phyloP scores from a whole-genome alignment of 805 yeast genomes.

The Komagataella mondaviorum region DNA sequence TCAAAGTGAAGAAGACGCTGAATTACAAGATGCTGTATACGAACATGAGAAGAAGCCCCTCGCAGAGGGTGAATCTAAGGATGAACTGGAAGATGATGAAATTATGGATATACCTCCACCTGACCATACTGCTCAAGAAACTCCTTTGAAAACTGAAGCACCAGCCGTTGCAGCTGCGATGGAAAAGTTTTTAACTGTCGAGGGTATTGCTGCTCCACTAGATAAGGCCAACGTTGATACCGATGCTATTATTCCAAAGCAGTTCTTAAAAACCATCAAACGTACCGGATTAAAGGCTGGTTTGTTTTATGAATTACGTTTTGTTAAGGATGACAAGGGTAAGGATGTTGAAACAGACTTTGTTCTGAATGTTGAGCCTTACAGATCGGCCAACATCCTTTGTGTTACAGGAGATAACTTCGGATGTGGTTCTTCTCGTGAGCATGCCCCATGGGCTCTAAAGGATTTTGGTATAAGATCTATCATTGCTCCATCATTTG shows the following conservation, averaged over 20 bases:
- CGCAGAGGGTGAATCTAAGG: constrained; percentile 38
- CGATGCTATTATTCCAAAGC: constrained; percentile 97
- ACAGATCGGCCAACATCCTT: constrained; percentile 64
- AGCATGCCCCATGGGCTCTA: constrained; percentile 99
- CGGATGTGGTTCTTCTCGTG: constrained; percentile 99
- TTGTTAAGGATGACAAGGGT: constrained; percentile 49
- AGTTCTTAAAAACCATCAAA: constrained; percentile 93
- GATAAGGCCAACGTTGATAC: constrained; percentile 95
- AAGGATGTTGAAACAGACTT: constrained; percentile 80
- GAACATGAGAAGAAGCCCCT: constrained; percentile 57
- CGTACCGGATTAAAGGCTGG: constrained; percentile 88
- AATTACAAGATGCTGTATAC: constrained; percentile 55
- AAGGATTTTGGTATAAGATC: constrained; percentile 95
- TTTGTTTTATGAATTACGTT: constrained; percentile 84
- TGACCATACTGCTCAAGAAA: constrained; percentile 24
- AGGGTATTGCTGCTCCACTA: constrained; percentile 87
- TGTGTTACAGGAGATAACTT: constrained; percentile 94
- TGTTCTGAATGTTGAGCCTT: constrained; percentile 76
- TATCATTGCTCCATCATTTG: constrained; percentile 95
- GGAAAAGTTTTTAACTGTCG: constrained; percentile 61
- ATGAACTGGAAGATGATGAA: constrained; percentile 33
- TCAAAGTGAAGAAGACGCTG: constrained; percentile 33
- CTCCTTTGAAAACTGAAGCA: constrained; percentile 13
- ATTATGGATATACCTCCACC: constrained; percentile 51
- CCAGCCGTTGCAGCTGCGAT: constrained; percentile 37